These are phyloP conservation scores for Sugiyamaella marilandica DNA, from an alignment of 805 yeast genomes.

Conservation along the genomic window DNA sequence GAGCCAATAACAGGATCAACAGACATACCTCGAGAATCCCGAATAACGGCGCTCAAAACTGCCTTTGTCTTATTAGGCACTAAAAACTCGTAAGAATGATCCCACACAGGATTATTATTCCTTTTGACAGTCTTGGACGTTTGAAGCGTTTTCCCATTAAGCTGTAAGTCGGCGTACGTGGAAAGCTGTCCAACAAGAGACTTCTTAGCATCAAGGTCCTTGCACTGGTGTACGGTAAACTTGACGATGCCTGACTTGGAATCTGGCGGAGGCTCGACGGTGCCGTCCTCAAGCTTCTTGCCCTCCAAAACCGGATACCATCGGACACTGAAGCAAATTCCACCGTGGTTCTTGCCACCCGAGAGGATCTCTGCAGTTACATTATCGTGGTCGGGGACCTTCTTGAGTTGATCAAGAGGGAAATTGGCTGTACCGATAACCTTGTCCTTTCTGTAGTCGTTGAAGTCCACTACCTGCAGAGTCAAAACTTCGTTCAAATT, in stretches of 20 bases:
- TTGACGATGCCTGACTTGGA: constrained; percentile 88
- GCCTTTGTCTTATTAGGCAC: constrained; percentile 66
- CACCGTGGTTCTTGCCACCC: constrained; percentile 82
- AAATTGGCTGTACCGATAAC: constrained; percentile 70
- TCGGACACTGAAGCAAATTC: constrained; percentile 60
- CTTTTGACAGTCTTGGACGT: constrained; percentile 57
- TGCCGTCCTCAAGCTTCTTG: constrained; percentile 63
- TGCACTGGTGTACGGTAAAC: constrained; percentile 60
- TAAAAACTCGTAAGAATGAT: constrained; percentile 57
- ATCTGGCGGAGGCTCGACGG: constrained; percentile 80
- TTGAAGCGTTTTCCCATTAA: constrained; percentile 56
- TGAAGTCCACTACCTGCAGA: constrained; percentile 68
- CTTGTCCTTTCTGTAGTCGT: constrained; percentile 73
- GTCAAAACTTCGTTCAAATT: constrained; percentile 79
- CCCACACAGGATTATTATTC: constrained; percentile 64
- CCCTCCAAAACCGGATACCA: constrained; percentile 67
- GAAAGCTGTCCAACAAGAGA: constrained; percentile 48
- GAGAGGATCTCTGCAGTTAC: constrained; percentile 57
- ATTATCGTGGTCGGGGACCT: constrained; percentile 42
- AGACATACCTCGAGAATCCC: constrained; percentile 53
- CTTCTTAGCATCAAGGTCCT: constrained; percentile 42
- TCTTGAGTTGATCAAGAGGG: constrained; percentile 63
- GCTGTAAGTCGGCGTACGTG: constrained; percentile 64
- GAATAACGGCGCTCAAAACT: constrained; percentile 61
- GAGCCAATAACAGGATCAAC: constrained; percentile 57